phyloP scores from a whole-genome alignment of 169 alveolate species.

The Sarcocystis neurona region DNA sequence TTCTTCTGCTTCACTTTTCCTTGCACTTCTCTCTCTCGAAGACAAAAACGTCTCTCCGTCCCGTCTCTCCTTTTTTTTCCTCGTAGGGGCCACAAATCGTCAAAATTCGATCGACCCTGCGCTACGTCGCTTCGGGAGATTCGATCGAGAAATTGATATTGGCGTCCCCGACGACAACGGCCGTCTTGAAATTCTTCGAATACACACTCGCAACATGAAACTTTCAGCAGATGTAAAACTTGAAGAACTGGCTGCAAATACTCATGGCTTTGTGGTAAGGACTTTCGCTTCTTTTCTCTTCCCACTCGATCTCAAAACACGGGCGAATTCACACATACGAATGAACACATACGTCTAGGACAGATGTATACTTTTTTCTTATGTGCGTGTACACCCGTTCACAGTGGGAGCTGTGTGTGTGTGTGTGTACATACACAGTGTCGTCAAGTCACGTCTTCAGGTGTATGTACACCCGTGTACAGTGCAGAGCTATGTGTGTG shows the following conservation, averaged over 20 bases:
- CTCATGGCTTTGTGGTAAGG: slow-evolving; percentile 97
- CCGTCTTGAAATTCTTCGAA: slow-evolving; percentile 97
- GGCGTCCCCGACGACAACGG: slow-evolving; percentile 99
- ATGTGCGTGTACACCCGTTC: too few species aligned
- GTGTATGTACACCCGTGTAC: not conserved
- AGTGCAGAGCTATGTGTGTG: not conserved
- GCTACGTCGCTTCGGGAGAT: slow-evolving; percentile 96
- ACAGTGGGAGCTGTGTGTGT: not conserved
- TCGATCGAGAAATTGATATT: slow-evolving; percentile 97
- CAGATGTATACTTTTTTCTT: too few species aligned
- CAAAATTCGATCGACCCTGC: slow-evolving; percentile 99
- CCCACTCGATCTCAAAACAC: too few species aligned
- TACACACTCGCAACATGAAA: slow-evolving; percentile 99
- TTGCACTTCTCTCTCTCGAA: not conserved
- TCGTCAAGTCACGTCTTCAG: not conserved
- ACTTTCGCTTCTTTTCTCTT: too few species aligned
- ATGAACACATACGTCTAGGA: too few species aligned
- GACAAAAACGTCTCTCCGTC: too few species aligned
- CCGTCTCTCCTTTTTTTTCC: slow-evolving; percentile 66
- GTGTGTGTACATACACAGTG: not conserved
- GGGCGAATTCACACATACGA: too few species aligned
- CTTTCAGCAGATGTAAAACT: slow-evolving; percentile 97
- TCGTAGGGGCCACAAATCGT: slow-evolving; percentile 92
- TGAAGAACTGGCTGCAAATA: slow-evolving; percentile 97
- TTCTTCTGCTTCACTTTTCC: not conserved